Evolutionary conservation across 2,329 filamentous ascomycete species (phyloP).

Genomic region (Fusarium buharicum): DNA sequence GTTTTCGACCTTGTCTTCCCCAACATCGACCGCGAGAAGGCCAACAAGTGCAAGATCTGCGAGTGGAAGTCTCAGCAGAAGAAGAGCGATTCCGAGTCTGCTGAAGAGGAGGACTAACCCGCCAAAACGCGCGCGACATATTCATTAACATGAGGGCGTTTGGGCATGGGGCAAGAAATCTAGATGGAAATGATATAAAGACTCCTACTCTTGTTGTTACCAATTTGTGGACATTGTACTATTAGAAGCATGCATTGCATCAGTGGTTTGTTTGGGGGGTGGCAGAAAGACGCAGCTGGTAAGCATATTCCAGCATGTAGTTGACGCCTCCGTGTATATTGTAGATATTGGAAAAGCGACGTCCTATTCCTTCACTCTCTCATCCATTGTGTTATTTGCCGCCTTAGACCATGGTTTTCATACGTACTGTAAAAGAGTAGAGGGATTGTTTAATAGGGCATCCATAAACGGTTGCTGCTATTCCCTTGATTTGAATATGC

Average conservation of each 20-base stretch:
- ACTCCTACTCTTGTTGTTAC: constrained; percentile 46
- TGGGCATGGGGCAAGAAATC: constrained; percentile 43
- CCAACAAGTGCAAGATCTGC: constrained; percentile 76
- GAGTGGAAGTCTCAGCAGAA: constrained; percentile 63
- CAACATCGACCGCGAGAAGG: constrained; percentile 76
- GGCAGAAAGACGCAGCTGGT: constrained; percentile 20
- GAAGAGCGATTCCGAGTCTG: constrained; percentile 51
- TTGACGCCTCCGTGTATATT: constrained; percentile 41
- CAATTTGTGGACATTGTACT: constrained; percentile 44
- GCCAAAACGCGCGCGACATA: background rate
- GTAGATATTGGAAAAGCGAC: constrained; percentile 44
- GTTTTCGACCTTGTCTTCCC: constrained; percentile 94
- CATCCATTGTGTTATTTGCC: background rate
- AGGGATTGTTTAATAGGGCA: background rate
- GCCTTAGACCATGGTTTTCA: background rate
- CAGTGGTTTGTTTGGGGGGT: constrained; percentile 31
- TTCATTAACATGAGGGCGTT: constrained; percentile 37
- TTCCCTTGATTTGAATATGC: background rate
- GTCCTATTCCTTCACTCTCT: constrained; percentile 17
- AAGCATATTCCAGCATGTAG: constrained; percentile 29
- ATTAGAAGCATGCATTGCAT: constrained; percentile 46
- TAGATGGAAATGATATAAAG: constrained; percentile 48
- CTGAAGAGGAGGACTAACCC: constrained; percentile 51
- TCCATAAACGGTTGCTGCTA: background rate
- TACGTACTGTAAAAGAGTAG: background rate